Conservation (phyloP, 768 basidiomycete species). For the Melanogaster broomeanus region DNA sequence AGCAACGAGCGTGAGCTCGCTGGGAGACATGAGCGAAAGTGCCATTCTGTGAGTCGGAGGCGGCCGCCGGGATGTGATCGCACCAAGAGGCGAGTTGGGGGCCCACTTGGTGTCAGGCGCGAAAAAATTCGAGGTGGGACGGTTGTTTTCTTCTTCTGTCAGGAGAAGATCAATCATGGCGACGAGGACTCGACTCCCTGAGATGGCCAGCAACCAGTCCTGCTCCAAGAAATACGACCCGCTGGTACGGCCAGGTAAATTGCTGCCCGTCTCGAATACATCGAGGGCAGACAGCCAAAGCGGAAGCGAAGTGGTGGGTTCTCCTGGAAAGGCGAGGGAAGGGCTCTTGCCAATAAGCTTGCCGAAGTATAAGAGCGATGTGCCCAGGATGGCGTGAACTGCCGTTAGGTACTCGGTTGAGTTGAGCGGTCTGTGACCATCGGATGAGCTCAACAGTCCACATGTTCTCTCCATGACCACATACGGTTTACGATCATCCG, state of each 20-base stretch:
- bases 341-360: conserved; percentile 57
- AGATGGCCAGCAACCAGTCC: conserved; percentile 70
- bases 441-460: not conserved
- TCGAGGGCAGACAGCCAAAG: conserved; percentile 74
- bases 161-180: conserved; percentile 48
- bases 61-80: conserved; percentile 49
- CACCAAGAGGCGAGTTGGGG: conserved; percentile 50
- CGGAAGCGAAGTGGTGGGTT: conserved; percentile 49
- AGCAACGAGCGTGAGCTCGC: conserved; percentile 59
- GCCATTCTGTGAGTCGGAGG: conserved; percentile 52
- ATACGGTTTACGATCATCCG: not conserved
- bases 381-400: conserved; percentile 67
- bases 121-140: not conserved
- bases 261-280: conserved; percentile 68
- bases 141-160: not conserved
- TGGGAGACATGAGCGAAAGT: conserved; percentile 40
- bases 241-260: conserved; percentile 46
- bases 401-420: conserved; percentile 56
- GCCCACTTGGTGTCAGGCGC: conserved; percentile 41
- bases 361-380: conserved; percentile 64
- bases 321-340: conserved; percentile 51
- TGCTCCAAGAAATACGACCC: conserved; percentile 31
- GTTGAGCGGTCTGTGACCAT: not conserved
- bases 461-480: not conserved
- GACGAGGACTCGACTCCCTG: conserved; percentile 68